Evolutionary conservation across 2,329 filamentous ascomycete species (phyloP).

Genomic region (Sporothrix protearum): DNA sequence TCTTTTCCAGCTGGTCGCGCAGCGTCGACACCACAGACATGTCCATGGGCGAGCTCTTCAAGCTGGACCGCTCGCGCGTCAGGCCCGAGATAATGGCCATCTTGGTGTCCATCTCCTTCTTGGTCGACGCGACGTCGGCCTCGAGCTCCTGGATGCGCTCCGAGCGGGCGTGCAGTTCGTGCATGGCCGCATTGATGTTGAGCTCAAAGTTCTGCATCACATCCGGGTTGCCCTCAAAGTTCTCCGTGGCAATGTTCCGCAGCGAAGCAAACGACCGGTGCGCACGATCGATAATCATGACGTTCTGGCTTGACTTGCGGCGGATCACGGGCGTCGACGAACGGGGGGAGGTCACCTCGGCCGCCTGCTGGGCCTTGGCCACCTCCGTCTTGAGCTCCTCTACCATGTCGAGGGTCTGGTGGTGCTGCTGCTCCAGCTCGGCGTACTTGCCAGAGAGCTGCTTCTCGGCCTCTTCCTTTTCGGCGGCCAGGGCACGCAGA

Average conservation of each 20-base stretch:
- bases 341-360: conserved; percentile 58
- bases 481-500: conserved; percentile 65
- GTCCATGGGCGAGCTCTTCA: conserved; percentile 80
- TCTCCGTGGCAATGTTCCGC: conserved; percentile 80
- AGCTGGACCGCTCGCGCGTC: conserved; percentile 85
- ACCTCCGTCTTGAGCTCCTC: conserved; percentile 88
- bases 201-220: conserved; percentile 88
- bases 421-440: conserved; percentile 78
- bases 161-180: conserved; percentile 80
- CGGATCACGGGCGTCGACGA: conserved; percentile 75
- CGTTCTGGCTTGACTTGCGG: conserved; percentile 86
- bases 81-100: conserved; percentile 92
- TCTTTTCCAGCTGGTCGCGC: conserved; percentile 82
- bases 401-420: conserved; percentile 76
- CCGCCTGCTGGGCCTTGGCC: conserved; percentile 65
- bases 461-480: conserved; percentile 72
- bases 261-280: conserved; percentile 88
- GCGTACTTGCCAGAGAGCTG: conserved; percentile 74
- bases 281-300: conserved; percentile 82
- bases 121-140: conserved; percentile 73
- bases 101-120: conserved; percentile 96
- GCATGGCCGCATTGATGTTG: conserved; percentile 87
- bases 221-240: conserved; percentile 77
- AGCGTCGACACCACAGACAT: conserved; percentile 85
- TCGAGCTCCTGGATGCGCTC: conserved; percentile 90